Evolutionary conservation across 352 stramenopile genomes (phyloP).

Genomic region (Phytophthora idaei): DNA sequence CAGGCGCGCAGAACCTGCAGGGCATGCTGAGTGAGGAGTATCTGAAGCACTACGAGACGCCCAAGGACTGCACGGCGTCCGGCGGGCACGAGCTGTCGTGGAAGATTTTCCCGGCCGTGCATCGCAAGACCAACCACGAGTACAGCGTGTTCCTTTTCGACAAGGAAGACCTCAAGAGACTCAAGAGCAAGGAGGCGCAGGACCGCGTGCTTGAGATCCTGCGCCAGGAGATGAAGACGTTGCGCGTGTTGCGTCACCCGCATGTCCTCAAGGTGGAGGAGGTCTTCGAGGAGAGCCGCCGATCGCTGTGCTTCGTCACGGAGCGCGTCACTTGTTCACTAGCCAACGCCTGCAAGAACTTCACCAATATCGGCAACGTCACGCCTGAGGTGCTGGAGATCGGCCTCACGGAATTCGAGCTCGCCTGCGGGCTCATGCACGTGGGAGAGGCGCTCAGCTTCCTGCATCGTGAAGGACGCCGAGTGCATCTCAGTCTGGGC

Average conservation of each 20-base stretch:
- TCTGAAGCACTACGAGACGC: conserved; percentile 86
- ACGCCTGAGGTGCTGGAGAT: conserved; percentile 89
- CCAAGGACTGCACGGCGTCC: conserved; percentile 83
- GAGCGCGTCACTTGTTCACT: conserved; percentile 91
- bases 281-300: conserved; percentile 87
- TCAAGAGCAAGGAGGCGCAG: conserved; percentile 87
- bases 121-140: conserved; percentile 79
- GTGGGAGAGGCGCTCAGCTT: conserved; percentile 91
- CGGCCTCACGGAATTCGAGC: conserved; percentile 87
- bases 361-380: conserved; percentile 85
- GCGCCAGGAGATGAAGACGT: conserved; percentile 88
- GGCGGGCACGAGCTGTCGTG: conserved; percentile 83
- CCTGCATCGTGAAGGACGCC: conserved; percentile 87
- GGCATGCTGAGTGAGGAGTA: conserved; percentile 87
- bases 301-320: conserved; percentile 90
- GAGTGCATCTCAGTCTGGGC: conserved; percentile 85
- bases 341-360: conserved; percentile 91
- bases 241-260: conserved; percentile 85
- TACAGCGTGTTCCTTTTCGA: conserved; percentile 89
- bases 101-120: conserved; percentile 86
- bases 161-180: conserved; percentile 83
- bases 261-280: conserved; percentile 92
- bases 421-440: conserved; percentile 88
- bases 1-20: conserved; percentile 55
- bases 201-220: conserved; percentile 89